phyloP scores from a whole-genome alignment of 805 yeast species.

The Candida argentea region DNA sequence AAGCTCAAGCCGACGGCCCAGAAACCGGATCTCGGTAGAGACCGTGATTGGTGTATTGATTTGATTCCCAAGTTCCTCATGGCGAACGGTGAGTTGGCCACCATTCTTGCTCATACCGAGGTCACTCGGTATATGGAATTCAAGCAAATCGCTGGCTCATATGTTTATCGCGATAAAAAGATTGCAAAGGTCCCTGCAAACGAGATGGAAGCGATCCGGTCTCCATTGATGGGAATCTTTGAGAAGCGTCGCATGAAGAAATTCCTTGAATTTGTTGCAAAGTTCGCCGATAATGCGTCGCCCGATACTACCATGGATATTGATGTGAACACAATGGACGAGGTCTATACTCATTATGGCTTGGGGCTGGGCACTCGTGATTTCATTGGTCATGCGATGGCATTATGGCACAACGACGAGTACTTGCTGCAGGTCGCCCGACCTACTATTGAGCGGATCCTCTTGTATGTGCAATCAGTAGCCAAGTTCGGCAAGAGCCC shows the following conservation, averaged over 20 bases:
- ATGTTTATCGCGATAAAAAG: slow-evolving; percentile 81
- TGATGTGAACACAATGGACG: slow-evolving; percentile 85
- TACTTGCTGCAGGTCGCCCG: slow-evolving; percentile 84
- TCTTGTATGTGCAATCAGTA: slow-evolving; percentile 80
- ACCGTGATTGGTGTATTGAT: slow-evolving; percentile 97
- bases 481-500: slow-evolving; percentile 96
- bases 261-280: slow-evolving; percentile 80
- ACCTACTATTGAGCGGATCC: slow-evolving; percentile 79
- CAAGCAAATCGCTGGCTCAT: slow-evolving; percentile 93
- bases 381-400: slow-evolving; percentile 98
- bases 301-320: slow-evolving; percentile 84
- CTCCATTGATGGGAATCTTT: slow-evolving; percentile 90
- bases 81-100: slow-evolving; percentile 97
- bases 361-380: slow-evolving; percentile 89
- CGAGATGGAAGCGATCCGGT: slow-evolving; percentile 81
- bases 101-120: slow-evolving; percentile 89
- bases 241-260: slow-evolving; percentile 93
- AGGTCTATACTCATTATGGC: slow-evolving; percentile 80
- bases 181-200: slow-evolving; percentile 93
- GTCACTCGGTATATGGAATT: slow-evolving; percentile 94
- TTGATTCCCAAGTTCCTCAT: slow-evolving; percentile 92
- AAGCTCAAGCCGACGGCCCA: slow-evolving; percentile 77
- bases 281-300: slow-evolving; percentile 66
- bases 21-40: slow-evolving; percentile 62
- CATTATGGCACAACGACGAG: slow-evolving; percentile 87